Evolutionary conservation across 345 rosid species (phyloP).

Genomic region (Odontarrhena argentea): DNA sequence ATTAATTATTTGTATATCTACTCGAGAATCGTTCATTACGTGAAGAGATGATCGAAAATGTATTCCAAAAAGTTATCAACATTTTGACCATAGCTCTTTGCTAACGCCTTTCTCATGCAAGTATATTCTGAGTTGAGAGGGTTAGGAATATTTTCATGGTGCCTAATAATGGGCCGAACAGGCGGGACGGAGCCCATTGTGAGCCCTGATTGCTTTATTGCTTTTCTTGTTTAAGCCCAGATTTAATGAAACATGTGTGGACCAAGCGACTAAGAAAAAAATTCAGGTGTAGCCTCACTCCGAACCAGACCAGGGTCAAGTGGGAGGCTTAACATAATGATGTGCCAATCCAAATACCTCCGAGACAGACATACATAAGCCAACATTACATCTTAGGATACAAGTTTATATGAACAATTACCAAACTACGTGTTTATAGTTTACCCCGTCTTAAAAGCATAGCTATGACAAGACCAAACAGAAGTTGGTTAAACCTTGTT

Average conservation of each 20-base stretch:
- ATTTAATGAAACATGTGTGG: background rate
- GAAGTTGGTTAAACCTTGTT: conserved; percentile 46
- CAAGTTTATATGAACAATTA: conserved; percentile 38
- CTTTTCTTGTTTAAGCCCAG: background rate
- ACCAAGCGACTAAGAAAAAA: too few relatives aligned
- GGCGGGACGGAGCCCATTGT: background rate
- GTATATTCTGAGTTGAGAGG: conserved; percentile 39
- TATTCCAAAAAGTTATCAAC: conserved; percentile 19
- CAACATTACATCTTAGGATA: conserved; percentile 19
- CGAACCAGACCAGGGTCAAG: background rate
- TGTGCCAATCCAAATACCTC: conserved; percentile 18
- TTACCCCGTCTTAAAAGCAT: conserved; percentile 22
- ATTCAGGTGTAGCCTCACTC: too few relatives aligned
- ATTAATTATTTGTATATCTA: background rate
- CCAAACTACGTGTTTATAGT: conserved; percentile 24
- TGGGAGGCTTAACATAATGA: background rate
- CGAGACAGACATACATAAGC: conserved; percentile 26
- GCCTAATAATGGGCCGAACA: background rate
- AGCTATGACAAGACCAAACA: conserved; percentile 25
- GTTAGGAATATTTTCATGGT: background rate
- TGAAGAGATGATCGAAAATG: conserved; percentile 13
- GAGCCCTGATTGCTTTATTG: background rate
- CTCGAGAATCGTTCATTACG: conserved; percentile 30
- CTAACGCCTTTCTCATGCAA: conserved; percentile 30
- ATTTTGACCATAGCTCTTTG: conserved; percentile 26